phyloP scores from a whole-genome alignment of 768 basidiomycete species.

The Rickenella mellea region DNA sequence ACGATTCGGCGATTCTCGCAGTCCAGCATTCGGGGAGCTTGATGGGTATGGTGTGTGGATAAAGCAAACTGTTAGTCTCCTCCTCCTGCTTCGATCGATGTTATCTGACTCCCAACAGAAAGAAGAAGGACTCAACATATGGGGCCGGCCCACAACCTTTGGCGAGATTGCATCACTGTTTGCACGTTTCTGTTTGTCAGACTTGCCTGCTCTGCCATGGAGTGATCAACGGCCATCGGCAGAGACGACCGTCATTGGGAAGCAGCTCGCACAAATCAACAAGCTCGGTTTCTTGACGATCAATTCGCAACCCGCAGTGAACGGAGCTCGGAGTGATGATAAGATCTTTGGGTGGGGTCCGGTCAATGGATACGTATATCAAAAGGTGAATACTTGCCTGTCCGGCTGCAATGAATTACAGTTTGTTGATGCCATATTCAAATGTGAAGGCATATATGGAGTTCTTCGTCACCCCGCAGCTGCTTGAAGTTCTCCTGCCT shows the following conservation, averaged over 20 bases:
- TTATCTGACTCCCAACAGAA: slow-evolving; percentile 37
- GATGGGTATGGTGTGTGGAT: slow-evolving; percentile 94
- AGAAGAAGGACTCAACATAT: slow-evolving; percentile 78
- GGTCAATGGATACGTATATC: slow-evolving; percentile 87
- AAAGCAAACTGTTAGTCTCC: slow-evolving; percentile 64
- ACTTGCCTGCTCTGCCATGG: slow-evolving; percentile 83
- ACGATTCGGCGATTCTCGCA: slow-evolving; percentile 93
- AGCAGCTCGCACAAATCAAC: slow-evolving; percentile 78
- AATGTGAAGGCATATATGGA: slow-evolving; percentile 78
- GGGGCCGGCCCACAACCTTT: slow-evolving; percentile 70
- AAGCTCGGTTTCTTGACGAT: slow-evolving; percentile 90
- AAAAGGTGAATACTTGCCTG: slow-evolving; percentile 51
- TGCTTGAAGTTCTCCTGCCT: slow-evolving; percentile 63
- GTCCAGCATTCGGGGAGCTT: slow-evolving; percentile 96
- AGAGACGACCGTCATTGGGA: slow-evolving; percentile 77
- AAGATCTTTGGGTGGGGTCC: slow-evolving; percentile 91
- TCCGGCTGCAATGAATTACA: not conserved
- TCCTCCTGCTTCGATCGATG: not conserved
- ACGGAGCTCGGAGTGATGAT: slow-evolving; percentile 80
- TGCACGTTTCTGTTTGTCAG: slow-evolving; percentile 67
- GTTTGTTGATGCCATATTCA: slow-evolving; percentile 1
- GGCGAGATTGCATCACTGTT: slow-evolving; percentile 69
- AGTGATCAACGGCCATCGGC: slow-evolving; percentile 79
- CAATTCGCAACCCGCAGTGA: slow-evolving; percentile 94
- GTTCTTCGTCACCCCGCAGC: slow-evolving; percentile 78